Evolutionary conservation across 768 basidiomycete species (phyloP).

Genomic region (Cytidiella melzeri): DNA sequence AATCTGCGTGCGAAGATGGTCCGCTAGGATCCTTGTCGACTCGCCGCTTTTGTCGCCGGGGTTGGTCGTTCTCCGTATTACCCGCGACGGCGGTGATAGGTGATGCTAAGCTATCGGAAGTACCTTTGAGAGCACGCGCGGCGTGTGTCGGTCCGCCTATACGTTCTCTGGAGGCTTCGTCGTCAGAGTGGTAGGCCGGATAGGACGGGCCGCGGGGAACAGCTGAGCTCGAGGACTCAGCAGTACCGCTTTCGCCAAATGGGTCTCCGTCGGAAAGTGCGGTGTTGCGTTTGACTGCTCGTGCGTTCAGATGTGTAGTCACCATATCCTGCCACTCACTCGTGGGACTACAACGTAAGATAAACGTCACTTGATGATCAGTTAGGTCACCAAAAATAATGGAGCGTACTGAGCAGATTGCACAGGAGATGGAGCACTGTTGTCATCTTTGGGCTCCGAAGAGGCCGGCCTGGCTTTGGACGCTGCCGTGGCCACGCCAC

Average conservation of each 20-base stretch:
- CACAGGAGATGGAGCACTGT: conserved; percentile 11
- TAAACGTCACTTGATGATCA: neutral
- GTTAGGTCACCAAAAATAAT: neutral
- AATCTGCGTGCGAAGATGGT: no score
- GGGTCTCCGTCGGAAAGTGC: conserved; percentile 15
- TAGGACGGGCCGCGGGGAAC: no score
- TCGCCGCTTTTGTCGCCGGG: conserved; percentile 46
- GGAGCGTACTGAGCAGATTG: conserved; percentile 57
- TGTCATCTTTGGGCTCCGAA: conserved; percentile 13
- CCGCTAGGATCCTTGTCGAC: conserved; percentile 32
- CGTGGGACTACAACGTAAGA: conserved; percentile 48
- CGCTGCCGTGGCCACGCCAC: conserved; percentile 22
- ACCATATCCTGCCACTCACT: conserved; percentile 83
- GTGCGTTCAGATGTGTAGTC: conserved; percentile 23
- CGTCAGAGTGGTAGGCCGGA: no score
- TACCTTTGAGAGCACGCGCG: neutral
- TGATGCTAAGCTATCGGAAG: no score
- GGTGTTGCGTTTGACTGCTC: conserved; percentile 22
- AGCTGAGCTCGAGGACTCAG: neutral
- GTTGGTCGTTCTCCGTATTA: conserved; percentile 20
- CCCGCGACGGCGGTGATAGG: neutral
- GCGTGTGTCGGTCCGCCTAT: conserved; percentile 1
- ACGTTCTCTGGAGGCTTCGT: conserved; percentile 3
- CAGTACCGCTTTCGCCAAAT: conserved; percentile 4
- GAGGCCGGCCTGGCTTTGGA: conserved; percentile 19